Base-by-base conservation (phyloP, 2,329 filamentous ascomycete species). In the Amauroascus niger region DNA sequence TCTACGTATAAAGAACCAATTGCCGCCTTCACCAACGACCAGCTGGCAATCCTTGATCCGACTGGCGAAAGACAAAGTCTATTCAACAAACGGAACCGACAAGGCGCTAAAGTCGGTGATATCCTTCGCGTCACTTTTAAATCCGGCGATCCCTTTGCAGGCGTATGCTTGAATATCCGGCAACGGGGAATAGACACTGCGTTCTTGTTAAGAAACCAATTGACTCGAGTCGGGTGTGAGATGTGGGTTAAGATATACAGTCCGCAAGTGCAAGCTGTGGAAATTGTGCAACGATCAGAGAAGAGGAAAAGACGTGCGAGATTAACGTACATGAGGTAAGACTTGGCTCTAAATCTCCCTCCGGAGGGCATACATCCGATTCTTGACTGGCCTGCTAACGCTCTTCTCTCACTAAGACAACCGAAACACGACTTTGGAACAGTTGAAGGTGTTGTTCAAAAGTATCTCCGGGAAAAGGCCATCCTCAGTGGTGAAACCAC, bases 191-290 rank as follows among this genome's bases (percentile, higher is more conserved):
- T 93, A 56, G 91, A 97, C 73, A 95, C 88, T 1, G 86, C 87
- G 3, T 84, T 98, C 53, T 74, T 95, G 56, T 77, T 98, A 56
- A 81, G 93, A 54, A 91, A 91, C 63, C 83, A 94, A 67, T 74
- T 98, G 62, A 90, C 88, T 61, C 81, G 87, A 62, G 81, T 94
- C 6, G 87, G 88, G 57, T 88, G 95, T 56, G 93, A 98, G 79
- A 93, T 95, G 88, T 95, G 88, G 84, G 89, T 87, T 72, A 98
- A 98, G 77, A 78, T 97, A 55, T 97, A 93, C 76, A 87, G 82
- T 66, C 91, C 91, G 57, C 86, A 87, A 66, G 85, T 97, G 30
- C 82, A 86, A 67, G 88, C 87, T 59, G 88, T 98, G 65, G 91
- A 98, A 73, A 85, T 98, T 63, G 87, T 97, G 70, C 88, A 95